Evolutionary conservation across 2,329 filamentous ascomycete genomes (phyloP), one percentile per base, ranked within the genome.

Genomic region (Lecanicillium sp.): DNA sequence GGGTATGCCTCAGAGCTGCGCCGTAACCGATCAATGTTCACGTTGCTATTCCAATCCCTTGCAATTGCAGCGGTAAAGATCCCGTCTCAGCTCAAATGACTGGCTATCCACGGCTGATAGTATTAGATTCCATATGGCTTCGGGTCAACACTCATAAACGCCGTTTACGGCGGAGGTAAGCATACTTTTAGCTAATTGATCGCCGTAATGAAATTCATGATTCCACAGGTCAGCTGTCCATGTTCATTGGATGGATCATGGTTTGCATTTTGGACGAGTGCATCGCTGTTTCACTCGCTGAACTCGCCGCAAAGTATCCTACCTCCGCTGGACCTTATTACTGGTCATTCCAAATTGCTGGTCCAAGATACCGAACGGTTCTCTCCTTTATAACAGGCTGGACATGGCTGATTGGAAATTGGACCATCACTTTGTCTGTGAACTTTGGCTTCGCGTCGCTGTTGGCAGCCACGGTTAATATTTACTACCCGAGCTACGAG

Each of bases 331-430:
- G 44, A 11, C 42, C 43, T 3, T 42, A 39, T 31, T 44, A 46
- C 35, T 46, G 42, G 42, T 40, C 42, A n/a, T 42, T 35, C 27
- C 42, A 35, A 14, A 33, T 42, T 9, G 33, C 43, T 12, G 6
- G 72, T 1, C 57, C 61, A 5, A 48, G 49, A 3, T 60, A 22
- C 18, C 19, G 25, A 27, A 34, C 31, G 6, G 9, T 44, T 9
- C 22, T 46, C 2, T 84, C 51, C 9, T 85, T 80, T 67, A 74
- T 83, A 19, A 81, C 80, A 5, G 81, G 81, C 12, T 85, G 82
- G 80, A 55, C 83, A 39, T 83, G 79, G 0, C 64, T 85, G 0
- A 79, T 85, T 3, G 82, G 82, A 0, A 85, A 85, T 55, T 85
- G 80, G 80, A 85, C 80, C 18, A 65, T 70, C 14, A 68, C 67